phyloP scores from a whole-genome alignment of 306 rosid genomes.

The Carpinus viminea region DNA sequence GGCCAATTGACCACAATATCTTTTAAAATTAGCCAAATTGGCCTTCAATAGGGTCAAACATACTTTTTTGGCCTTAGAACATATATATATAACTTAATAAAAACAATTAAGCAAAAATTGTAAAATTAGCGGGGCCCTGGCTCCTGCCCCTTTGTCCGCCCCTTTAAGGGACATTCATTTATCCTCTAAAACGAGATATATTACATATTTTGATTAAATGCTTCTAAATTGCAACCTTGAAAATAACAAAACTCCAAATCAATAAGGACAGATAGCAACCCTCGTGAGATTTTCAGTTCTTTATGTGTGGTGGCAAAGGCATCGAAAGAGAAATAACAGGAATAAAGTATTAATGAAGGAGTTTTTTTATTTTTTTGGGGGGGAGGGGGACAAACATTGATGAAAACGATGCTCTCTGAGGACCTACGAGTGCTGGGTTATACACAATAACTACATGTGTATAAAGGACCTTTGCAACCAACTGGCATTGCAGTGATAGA shows the following conservation, averaged over 20 bases:
- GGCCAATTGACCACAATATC: too few relatives aligned
- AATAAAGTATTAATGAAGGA: slow-evolving; percentile 27
- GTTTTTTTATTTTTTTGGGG: background rate
- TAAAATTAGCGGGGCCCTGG: too few relatives aligned
- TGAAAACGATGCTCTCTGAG: background rate
- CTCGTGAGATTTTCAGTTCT: background rate
- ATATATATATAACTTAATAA: too few relatives aligned
- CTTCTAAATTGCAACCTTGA: background rate
- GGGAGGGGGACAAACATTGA: background rate
- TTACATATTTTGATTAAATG: too few relatives aligned
- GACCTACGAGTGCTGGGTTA: background rate
- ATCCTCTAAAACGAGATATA: too few relatives aligned
- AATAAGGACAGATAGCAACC: background rate
- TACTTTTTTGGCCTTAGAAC: too few relatives aligned
- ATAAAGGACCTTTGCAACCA: background rate
- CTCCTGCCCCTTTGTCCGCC: too few relatives aligned
- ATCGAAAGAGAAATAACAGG: slow-evolving; percentile 28
- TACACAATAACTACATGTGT: background rate
- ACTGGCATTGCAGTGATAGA: background rate
- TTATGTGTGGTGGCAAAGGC: slow-evolving; percentile 20
- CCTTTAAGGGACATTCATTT: too few relatives aligned
- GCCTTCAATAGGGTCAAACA: too few relatives aligned
- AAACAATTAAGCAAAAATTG: too few relatives aligned
- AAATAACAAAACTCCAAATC: background rate
- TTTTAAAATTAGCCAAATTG: too few relatives aligned